phyloP scores from a whole-genome alignment of 148 eudicot species.

The Persicaria maculosa region DNA sequence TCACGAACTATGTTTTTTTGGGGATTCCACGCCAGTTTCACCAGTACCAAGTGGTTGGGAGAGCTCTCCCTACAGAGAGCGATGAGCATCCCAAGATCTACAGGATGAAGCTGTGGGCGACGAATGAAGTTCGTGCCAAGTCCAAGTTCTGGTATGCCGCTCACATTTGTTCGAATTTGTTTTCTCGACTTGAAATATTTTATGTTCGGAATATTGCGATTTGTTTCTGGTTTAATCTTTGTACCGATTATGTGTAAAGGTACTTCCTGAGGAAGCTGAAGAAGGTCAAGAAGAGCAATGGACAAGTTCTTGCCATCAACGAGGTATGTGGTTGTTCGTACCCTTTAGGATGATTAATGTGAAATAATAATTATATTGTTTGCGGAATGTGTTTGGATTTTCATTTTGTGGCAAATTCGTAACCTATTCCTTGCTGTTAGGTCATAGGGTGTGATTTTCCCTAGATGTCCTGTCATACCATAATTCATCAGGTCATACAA shows the following conservation, averaged over 20 bases:
- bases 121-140: conserved; percentile 88
- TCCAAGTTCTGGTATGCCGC: conserved; percentile 74
- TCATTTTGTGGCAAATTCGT: no score
- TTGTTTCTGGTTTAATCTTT: neutral
- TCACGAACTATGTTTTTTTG: neutral
- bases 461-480: no score
- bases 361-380: no score
- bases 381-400: no score
- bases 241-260: conserved; percentile 22
- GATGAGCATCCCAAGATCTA: conserved; percentile 83
- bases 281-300: conserved; percentile 90
- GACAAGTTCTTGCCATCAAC: conserved; percentile 81
- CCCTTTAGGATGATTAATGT: no score
- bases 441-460: no score
- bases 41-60: conserved; percentile 84
- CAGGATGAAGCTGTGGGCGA: conserved; percentile 92
- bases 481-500: no score
- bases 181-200: no score
- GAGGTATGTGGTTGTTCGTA: conserved; percentile 40
- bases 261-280: conserved; percentile 91
- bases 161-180: no score
- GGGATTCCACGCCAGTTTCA: conserved; percentile 41
- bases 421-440: no score
- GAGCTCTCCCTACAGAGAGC: conserved; percentile 67
- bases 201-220: no score